A percentile compares a stretch with the other conserved stretches of the same genome.
Evolutionary conservation across 768 basidiomycete genomes (phyloP).

Genomic region (Mycena indigotica): DNA sequence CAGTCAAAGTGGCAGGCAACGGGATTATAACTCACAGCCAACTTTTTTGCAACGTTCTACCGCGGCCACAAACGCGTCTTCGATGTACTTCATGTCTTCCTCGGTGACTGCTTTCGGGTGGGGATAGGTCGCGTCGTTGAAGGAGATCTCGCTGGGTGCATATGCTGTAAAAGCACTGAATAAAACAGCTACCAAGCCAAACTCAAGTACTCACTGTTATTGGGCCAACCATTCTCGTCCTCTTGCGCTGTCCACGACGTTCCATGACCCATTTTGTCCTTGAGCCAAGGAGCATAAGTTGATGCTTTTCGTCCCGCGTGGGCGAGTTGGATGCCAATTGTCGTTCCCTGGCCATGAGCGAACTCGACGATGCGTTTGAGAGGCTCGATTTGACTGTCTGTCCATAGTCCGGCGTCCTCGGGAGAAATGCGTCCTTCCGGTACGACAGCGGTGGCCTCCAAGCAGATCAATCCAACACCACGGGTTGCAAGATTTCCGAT

Average conservation of each 20-base stretch:
- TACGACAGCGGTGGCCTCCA: slow-evolving; percentile 75
- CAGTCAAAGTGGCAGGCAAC: not conserved
- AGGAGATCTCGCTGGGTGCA: slow-evolving; percentile 62
- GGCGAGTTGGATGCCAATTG: slow-evolving; percentile 78
- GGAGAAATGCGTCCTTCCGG: slow-evolving; percentile 80
- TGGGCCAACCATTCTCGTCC: slow-evolving; percentile 72
- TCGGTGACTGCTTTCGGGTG: slow-evolving; percentile 61
- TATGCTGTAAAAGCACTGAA: slow-evolving; percentile 45
- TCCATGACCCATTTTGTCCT: slow-evolving; percentile 35
- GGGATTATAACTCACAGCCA: slow-evolving; percentile 52
- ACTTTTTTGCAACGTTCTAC: slow-evolving; percentile 55
- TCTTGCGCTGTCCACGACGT: slow-evolving; percentile 39
- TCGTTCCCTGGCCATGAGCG: slow-evolving; percentile 65
- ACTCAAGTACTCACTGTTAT: slow-evolving; percentile 45
- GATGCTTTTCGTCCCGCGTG: slow-evolving; percentile 77
- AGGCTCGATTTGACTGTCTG: slow-evolving; percentile 71
- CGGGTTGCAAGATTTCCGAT: slow-evolving; percentile 71
- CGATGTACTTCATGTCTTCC: slow-evolving; percentile 55
- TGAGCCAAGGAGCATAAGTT: slow-evolving; percentile 70
- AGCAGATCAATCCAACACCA: slow-evolving; percentile 67
- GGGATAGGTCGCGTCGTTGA: slow-evolving; percentile 47
- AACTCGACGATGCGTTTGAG: slow-evolving; percentile 75
- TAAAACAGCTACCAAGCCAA: not conserved
- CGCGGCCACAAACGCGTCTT: slow-evolving; percentile 61
- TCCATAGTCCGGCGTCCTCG: slow-evolving; percentile 76